A percentile compares a stretch with the other conserved stretches of the same genome.
These are phyloP conservation scores for Friedmanniomyces simplex DNA, from an alignment of 495 filamentous ascomycete genomes.

Conservation along the genomic window DNA sequence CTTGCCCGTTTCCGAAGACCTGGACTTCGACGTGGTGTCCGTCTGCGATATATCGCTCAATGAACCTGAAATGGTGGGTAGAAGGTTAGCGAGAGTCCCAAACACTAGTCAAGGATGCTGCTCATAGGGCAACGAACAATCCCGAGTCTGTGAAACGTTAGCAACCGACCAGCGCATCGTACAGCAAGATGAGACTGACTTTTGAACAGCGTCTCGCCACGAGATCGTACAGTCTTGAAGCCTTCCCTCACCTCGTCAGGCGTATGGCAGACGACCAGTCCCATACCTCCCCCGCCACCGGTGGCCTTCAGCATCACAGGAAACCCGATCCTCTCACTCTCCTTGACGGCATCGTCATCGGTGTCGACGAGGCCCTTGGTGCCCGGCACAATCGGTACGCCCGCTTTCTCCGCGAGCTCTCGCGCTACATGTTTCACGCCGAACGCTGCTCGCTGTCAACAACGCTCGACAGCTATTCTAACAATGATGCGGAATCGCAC, in stretches of 20 bases:
- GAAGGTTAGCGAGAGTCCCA: too few relatives aligned
- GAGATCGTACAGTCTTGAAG: slow-evolving; percentile 23
- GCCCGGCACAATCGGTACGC: slow-evolving; percentile 46
- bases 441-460: slow-evolving; percentile 26
- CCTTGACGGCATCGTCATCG: slow-evolving; percentile 38
- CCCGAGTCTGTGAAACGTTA: slow-evolving; percentile 3
- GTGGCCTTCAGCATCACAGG: slow-evolving; percentile 51
- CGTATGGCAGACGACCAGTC: slow-evolving; percentile 30
- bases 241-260: slow-evolving; percentile 25
- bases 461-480: neutral
- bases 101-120: too few relatives aligned
- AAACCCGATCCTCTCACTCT: slow-evolving; percentile 39
- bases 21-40: slow-evolving; percentile 39
- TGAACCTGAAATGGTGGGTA: too few relatives aligned
- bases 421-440: slow-evolving; percentile 50
- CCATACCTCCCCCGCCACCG: slow-evolving; percentile 50
- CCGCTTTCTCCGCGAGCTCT: slow-evolving; percentile 39
- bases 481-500: neutral
- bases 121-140: neutral
- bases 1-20: slow-evolving; percentile 45
- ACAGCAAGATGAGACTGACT: slow-evolving; percentile 3
- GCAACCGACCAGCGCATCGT: neutral
- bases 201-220: slow-evolving; percentile 28
- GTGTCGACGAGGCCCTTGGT: slow-evolving; percentile 37
- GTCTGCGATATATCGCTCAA: slow-evolving; percentile 23